Base-by-base conservation (phyloP, 1,284 basidiomycete genomes). In the Pseudozyma pruni region DNA sequence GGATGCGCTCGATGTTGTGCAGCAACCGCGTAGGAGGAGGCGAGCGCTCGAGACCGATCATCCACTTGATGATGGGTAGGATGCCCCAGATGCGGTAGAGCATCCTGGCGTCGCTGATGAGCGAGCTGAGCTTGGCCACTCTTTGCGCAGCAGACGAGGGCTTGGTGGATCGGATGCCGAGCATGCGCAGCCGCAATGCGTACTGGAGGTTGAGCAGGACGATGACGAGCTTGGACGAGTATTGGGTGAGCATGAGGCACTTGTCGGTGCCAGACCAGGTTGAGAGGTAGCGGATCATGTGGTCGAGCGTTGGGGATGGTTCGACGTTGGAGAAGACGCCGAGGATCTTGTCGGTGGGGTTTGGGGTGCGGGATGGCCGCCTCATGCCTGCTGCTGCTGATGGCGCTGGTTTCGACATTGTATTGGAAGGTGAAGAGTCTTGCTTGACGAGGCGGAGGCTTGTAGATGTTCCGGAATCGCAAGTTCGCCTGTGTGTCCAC, bases 231-330 rank as follows among this genome's bases (percentile, higher is more conserved):
- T 80, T 79, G 43, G 66, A 67, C 8, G 63, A 60, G 56, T 82
- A 82, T 43, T 82, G 80, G 4, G 75, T 78, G 19, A 81, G 50
- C 80, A 82, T 82, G 25, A 82, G 67, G 4, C 55, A 59, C 63
- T 82, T 82, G 55, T 82, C 80, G 4, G 78, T 76, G 13, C 80
- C 80, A 27, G 63, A 74, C 80, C 80, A 82, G 16, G 80, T 79
- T 17, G 71, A 67, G 23, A 82, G 72, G 45, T 79, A 82, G 27
- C 80, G 78, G n/a, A 80, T 74, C 33, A 74, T 47, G 50, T 81
- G 79, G 34, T 79, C 75, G 29, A 82, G 72, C 32, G 68, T 68
- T 22, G 50, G 43, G 14, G 62, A 74, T 22, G 73, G 74, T 19
- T 73, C 62, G 19, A 81, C 69, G 44, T 78, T 55, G 48, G 67